Evolutionary conservation across 129 eudicot species (phyloP), one percentile per base, ranked within the genome.

Genomic region (Escallonia herrerae): DNA sequence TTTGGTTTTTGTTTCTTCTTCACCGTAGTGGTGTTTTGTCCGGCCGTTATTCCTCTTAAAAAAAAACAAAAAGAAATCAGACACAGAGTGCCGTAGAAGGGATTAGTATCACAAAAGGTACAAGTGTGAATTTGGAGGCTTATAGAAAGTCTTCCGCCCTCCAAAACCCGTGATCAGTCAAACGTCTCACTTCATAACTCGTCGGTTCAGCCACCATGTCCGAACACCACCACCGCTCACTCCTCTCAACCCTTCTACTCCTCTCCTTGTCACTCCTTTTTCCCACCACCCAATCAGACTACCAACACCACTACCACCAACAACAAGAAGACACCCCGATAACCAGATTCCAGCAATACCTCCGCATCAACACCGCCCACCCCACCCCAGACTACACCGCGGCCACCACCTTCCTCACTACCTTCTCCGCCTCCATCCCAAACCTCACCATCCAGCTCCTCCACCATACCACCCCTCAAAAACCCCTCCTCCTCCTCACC

Each of bases 321-420:
- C 47, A 53, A 6, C 40, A 40, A n/a, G 70, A 75, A 62, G 55
- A 60, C 43, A 57, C 62, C n/a, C 68, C 95, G 56, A 70, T 91
- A 0, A 55, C 82, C 40, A 86, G 77, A 5, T 91, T 91, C 69
- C 89, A 78, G 63, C 70, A 68, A 56, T 91, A 87, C 84, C 95
- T 91, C 4, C 50, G 76, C 63, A 88, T 91, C 68, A 87, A 87
- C 65, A 91, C 98, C 52, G 91, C 98, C 55, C 98, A 91, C 78
- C 98, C 98, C 1, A 37, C 71, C 41, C 96, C 98, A 6, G 76
- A 88, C 75, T 91, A 91, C 87, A 3, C 81, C 68, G 56, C 91
- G 9, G 91, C 98, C 22, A 75, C 85, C 62, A 39, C 75, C 62
- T 83, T 67, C 75, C 86, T 91, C 63, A 50, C 69, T 12, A 8